phyloP scores from a whole-genome alignment of 2,329 filamentous ascomycete species.

The Talaromyces sp. region DNA sequence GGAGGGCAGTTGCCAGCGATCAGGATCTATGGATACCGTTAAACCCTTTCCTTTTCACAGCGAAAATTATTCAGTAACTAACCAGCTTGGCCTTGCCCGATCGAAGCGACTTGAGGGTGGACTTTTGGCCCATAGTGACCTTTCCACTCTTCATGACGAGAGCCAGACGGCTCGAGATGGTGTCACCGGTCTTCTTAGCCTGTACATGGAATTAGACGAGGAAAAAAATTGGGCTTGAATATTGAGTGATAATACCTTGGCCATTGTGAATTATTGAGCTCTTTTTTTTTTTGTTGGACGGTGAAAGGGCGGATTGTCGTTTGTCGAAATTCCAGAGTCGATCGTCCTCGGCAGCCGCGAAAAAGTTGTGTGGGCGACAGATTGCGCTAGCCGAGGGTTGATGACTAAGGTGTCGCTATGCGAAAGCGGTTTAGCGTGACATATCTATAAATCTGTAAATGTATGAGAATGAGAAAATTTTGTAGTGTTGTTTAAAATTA shows the following conservation, averaged over 20 bases:
- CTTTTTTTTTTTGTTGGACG: background rate
- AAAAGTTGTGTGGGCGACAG: background rate
- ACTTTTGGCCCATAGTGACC: conserved; percentile 87
- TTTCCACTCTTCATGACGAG: conserved; percentile 26
- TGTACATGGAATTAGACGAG: background rate
- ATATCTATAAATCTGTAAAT: background rate
- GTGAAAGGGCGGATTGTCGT: background rate
- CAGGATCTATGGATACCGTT: conserved; percentile 55
- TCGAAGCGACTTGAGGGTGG: conserved; percentile 82
- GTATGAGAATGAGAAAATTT: background rate
- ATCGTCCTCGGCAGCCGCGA: background rate
- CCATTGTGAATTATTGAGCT: conserved; percentile 9
- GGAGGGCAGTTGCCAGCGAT: conserved; percentile 95
- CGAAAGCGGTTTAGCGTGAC: conserved; percentile 6
- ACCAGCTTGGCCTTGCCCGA: conserved; percentile 92
- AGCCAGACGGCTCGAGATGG: conserved; percentile 12
- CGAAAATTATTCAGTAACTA: background rate
- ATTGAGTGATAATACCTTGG: conserved; percentile 5
- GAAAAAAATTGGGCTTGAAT: background rate
- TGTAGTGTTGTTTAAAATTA: background rate
- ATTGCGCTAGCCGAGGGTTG: conserved; percentile 1
- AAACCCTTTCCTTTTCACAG: background rate
- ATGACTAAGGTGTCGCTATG: background rate
- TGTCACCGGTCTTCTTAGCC: conserved; percentile 12
- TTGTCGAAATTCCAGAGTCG: background rate